Conservation (phyloP, 1,139 yeast species). For the Magnusiomyces sp. region DNA sequence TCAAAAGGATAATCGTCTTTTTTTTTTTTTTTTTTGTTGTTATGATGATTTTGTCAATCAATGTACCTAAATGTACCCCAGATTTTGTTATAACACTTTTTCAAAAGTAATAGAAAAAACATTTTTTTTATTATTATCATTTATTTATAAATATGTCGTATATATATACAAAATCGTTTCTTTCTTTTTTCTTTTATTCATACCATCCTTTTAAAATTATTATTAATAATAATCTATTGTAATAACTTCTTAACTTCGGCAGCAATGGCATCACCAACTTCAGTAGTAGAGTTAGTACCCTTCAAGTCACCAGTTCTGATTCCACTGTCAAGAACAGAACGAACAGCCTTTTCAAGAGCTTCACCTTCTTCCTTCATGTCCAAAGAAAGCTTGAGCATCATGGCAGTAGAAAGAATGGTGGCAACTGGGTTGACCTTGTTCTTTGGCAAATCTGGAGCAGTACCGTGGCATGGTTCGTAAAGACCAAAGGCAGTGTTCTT, state of each 20-base stretch:
- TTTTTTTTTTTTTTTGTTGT: too few species aligned
- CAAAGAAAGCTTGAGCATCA: slow-evolving; percentile 91
- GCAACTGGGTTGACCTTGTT: slow-evolving; percentile 94
- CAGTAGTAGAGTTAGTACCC: slow-evolving; percentile 69
- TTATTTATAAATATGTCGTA: neutral
- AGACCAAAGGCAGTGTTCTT: slow-evolving; percentile 89
- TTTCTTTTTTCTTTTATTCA: neutral
- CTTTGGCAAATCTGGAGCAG: slow-evolving; percentile 86
- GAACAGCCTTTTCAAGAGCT: slow-evolving; percentile 84
- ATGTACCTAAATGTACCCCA: too few species aligned
- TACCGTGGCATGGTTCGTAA: slow-evolving; percentile 97
- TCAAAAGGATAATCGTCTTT: too few species aligned
- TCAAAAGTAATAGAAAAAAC: too few species aligned
- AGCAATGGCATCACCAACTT: slow-evolving; percentile 91
- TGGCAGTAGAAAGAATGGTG: slow-evolving; percentile 87
- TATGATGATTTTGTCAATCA: too few species aligned
- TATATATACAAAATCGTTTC: neutral
- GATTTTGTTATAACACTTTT: too few species aligned
- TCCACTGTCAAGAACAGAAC: slow-evolving; percentile 69
- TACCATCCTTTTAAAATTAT: neutral
- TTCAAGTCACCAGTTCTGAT: slow-evolving; percentile 86
- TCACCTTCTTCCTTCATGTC: slow-evolving; percentile 76
- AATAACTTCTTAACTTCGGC: slow-evolving; percentile 58
- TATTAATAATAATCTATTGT: slow-evolving; percentile 8
- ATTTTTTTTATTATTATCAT: neutral